Conservation (phyloP, 192 early-diverging fungal genomes). For the Backusella mclennaniae region DNA sequence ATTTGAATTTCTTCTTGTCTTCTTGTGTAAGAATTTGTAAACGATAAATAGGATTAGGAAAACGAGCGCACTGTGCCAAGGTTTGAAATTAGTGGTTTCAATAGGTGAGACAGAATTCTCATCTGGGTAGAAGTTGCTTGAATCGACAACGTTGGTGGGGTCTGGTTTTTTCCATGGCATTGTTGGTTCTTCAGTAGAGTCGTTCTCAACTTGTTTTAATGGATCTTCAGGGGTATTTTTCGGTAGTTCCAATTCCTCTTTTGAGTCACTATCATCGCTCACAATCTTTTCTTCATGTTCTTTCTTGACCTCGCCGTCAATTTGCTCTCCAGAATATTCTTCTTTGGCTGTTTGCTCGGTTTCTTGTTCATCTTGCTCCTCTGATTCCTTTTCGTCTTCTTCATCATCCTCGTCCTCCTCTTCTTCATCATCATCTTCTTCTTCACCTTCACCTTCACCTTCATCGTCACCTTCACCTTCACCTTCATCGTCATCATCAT, state of each 20-base stretch:
- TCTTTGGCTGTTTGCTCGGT: background rate
- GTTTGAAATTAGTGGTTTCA: background rate
- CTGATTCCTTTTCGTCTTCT: background rate
- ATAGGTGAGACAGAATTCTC: background rate
- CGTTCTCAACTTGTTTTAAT: background rate
- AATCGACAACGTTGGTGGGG: background rate
- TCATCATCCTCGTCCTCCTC: background rate
- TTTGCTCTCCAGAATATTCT: background rate
- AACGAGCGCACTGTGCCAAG: background rate
- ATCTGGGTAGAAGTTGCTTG: background rate
- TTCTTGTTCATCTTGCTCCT: background rate
- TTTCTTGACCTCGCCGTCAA: background rate
- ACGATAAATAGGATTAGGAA: background rate
- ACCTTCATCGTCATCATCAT: background rate
- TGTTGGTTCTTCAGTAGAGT: background rate
- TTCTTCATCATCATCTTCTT: background rate
- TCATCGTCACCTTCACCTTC: background rate
- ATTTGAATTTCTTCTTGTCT: background rate
- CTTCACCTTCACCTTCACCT: background rate
- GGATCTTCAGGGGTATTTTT: background rate
- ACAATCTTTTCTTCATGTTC: background rate
- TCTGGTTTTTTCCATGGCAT: background rate
- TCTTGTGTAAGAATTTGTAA: background rate
- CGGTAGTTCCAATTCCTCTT: background rate
- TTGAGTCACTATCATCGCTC: background rate